Evolutionary conservation across 192 early-diverging fungal species (phyloP), one percentile per base, ranked within the genome.

Genomic region (Entomortierella chlamydospora): DNA sequence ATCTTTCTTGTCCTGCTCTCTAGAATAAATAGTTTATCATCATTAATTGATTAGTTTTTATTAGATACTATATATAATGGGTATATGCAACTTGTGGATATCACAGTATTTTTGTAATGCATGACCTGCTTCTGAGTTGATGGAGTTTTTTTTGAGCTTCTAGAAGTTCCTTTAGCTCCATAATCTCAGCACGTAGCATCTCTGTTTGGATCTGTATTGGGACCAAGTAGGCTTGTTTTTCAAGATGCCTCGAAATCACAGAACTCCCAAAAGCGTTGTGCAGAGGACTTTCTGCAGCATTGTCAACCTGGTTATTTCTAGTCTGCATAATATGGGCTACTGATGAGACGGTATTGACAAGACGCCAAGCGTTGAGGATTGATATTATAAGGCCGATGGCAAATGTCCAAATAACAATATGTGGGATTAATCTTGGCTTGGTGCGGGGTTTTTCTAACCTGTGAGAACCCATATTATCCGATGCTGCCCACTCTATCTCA

Each of bases 141-240:
- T 15, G 45, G 15, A 47, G 0, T 29, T 26, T 45, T 15, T 47
- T 47, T 47, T 47, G 45, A 12, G 45, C 5, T 37, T 42, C 25
- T 26, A 66, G 4, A 12, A 43, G 13, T 29, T 45, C 34, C 52
- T 43, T 23, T 3, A 72, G 42, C 22, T 63, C 61, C 26, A 50
- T 26, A 31, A 72, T 72, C 23, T 72, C 70, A 0, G 53, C 43
- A 8, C 54, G 25, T 6, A 72, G 45, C 42, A 64, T 63, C 25
- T 64, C 61, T 31, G 61, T 57, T 23, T 72, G 61, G 5, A 57
- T 23, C 31, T 57, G 61, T n/a, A 64, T 13, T 4, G 70, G 70
- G 17, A 64, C 33, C 13, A 31, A 51, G 23, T 25, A 10, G 2
- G n/a, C 12, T 45, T 61, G 51, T 5, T 8, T n/a, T 28, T 55